These are phyloP conservation scores for Talaromyces wortmannii DNA, from an alignment of 495 filamentous ascomycete species.

Conservation along the genomic window DNA sequence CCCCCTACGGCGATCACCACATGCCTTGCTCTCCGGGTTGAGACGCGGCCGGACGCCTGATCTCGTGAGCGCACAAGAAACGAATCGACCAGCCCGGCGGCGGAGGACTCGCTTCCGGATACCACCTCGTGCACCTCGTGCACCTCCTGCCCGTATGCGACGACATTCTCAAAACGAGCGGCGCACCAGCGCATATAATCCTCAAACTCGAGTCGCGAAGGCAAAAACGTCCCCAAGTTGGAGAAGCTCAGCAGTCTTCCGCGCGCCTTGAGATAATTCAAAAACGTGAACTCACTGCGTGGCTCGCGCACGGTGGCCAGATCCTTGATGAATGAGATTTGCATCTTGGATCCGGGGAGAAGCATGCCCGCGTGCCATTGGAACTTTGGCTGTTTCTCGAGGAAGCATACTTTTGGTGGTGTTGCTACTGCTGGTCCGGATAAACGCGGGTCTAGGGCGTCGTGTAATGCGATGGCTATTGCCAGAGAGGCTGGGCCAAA, in stretches of 20 bases:
- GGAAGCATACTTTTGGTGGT: conserved; percentile 67
- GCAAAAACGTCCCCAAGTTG: conserved; percentile 84
- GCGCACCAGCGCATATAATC: conserved; percentile 96
- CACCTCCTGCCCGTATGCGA: conserved; percentile 74
- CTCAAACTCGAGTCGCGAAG: conserved; percentile 82
- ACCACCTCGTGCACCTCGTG: conserved; percentile 45
- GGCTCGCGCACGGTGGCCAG: conserved; percentile 85
- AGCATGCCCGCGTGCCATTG: conserved; percentile 95
- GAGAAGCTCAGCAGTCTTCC: conserved; percentile 78
- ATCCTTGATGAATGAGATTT: conserved; percentile 97
- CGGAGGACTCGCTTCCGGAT: conserved; percentile 24
- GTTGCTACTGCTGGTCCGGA: conserved; percentile 14
- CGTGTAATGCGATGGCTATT: conserved; percentile 86
- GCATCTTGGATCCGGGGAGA: conserved; percentile 88
- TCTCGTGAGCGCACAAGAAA: conserved; percentile 53
- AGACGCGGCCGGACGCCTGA: conserved; percentile 39
- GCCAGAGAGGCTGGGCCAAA: conserved; percentile 91
- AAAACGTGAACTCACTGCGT: conserved; percentile 86
- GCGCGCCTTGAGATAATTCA: conserved; percentile 83
- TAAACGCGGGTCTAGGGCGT: conserved; percentile 44
- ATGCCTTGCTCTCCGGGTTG: conserved; percentile 58
- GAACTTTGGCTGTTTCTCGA: conserved; percentile 79
- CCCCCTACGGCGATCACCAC: conserved; percentile 86
- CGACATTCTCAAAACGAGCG: conserved; percentile 67
- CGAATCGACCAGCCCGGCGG: conserved; percentile 27